These are phyloP conservation scores for Thalassiosira mediterranea DNA, from an alignment of 352 stramenopile genomes.

Conservation along the genomic window DNA sequence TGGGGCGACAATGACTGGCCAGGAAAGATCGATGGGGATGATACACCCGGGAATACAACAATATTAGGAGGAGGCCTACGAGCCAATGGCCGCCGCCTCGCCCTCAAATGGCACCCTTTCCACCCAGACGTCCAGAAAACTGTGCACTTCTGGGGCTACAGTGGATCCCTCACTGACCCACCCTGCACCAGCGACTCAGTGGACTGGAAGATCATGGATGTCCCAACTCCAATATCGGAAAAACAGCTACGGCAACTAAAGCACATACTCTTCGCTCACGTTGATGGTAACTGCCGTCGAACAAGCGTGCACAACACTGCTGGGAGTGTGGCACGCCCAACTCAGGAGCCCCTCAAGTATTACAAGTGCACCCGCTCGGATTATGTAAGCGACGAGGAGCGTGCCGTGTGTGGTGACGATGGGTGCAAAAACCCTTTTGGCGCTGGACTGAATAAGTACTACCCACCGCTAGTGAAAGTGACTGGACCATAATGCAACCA, in stretches of 20 bases:
- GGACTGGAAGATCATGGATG: constrained; percentile 46
- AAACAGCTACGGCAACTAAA: constrained; percentile 38
- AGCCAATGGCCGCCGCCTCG: constrained; percentile 8
- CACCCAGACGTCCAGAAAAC: constrained; percentile 21
- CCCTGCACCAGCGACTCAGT: constrained; percentile 30
- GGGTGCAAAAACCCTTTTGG: constrained; percentile 33
- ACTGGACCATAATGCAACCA: too few relatives aligned
- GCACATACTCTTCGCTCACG: constrained; percentile 46
- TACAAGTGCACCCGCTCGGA: constrained; percentile 66
- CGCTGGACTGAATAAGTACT: constrained; percentile 34
- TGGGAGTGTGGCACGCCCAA: constrained; percentile 59
- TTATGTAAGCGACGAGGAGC: constrained; percentile 59
- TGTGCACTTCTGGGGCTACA: constrained; percentile 34
- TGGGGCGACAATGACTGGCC: too few relatives aligned
- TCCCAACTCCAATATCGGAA: constrained; percentile 30
- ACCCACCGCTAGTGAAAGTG: constrained; percentile 29
- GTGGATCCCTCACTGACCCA: constrained; percentile 35
- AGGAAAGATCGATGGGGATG: too few relatives aligned
- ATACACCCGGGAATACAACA: constrained; percentile 3
- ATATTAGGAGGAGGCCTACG: not conserved
- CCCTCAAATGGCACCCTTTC: constrained; percentile 35
- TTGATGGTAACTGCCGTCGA: constrained; percentile 53
- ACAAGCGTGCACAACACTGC: constrained; percentile 65
- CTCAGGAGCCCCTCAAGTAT: constrained; percentile 37
- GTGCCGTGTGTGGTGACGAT: constrained; percentile 20